Conservation (phyloP, 306 rosid genomes). For the Elaeagnus macrophylla region DNA sequence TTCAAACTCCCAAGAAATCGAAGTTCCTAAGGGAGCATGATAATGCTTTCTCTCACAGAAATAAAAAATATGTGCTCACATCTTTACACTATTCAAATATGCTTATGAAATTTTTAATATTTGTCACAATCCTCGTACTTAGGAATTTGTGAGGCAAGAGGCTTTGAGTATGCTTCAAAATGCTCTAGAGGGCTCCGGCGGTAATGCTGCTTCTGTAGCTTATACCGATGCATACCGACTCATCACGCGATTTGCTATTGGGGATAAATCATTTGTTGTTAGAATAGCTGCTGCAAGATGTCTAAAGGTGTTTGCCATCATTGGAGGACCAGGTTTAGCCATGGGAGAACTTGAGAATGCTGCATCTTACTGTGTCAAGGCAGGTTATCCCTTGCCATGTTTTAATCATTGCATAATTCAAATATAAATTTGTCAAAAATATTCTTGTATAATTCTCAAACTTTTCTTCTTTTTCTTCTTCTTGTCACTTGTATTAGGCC, state of each 20-base stretch:
- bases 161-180: conserved; percentile 79
- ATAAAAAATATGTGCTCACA: too few species aligned
- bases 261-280: conserved; percentile 85
- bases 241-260: conserved; percentile 61
- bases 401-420: conserved; percentile 22
- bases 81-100: background rate
- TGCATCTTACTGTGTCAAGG: conserved; percentile 85
- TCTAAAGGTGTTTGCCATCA: conserved; percentile 73
- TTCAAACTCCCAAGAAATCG: too few species aligned
- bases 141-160: conserved; percentile 94
- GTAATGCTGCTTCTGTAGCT: conserved; percentile 75
- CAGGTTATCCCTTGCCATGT: conserved; percentile 26
- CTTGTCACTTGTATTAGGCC: conserved; percentile 49
- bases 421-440: conserved; percentile 14
- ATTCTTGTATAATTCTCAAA: conserved; percentile 8
- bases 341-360: conserved; percentile 81
- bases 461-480: conserved; percentile 21
- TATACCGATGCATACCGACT: conserved; percentile 86
- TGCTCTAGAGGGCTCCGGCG: conserved; percentile 93
- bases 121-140: conserved; percentile 14
- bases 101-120: conserved; percentile 1
- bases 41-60: too few species aligned
- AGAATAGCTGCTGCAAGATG: conserved; percentile 98
- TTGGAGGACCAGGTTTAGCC: conserved; percentile 94
- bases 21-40: too few species aligned